Evolutionary conservation across 805 yeast genomes (phyloP).

Genomic region (Saturnispora zaruensis): DNA sequence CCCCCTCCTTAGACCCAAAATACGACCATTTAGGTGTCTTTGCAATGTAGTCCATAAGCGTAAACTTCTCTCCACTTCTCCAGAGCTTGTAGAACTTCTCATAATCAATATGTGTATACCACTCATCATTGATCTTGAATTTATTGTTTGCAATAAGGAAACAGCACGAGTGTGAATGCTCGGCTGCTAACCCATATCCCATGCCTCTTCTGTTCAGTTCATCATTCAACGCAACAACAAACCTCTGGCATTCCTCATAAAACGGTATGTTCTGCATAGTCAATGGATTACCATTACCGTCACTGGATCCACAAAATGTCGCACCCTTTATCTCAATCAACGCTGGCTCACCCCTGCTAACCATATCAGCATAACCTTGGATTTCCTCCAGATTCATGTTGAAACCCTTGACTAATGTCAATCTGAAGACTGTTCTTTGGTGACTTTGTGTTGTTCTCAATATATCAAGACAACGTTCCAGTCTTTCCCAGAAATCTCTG

Average conservation of each 20-base stretch:
- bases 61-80: conserved; percentile 53
- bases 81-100: conserved; percentile 63
- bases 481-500: conserved; percentile 88
- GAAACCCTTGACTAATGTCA: conserved; percentile 88
- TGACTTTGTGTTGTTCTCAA: conserved; percentile 61
- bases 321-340: conserved; percentile 93
- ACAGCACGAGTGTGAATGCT: conserved; percentile 93
- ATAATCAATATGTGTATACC: conserved; percentile 90
- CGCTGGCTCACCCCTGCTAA: conserved; percentile 72
- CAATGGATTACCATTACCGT: conserved; percentile 75
- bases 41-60: conserved; percentile 69
- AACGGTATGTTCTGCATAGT: conserved; percentile 96
- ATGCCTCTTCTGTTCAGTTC: conserved; percentile 61
- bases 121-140: conserved; percentile 59
- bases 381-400: conserved; percentile 72
- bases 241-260: conserved; percentile 77
- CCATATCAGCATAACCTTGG: conserved; percentile 78
- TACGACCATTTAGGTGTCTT: conserved; percentile 88
- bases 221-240: conserved; percentile 54
- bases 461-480: conserved; percentile 72
- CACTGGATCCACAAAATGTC: conserved; percentile 86
- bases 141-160: conserved; percentile 70
- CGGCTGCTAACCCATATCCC: conserved; percentile 80
- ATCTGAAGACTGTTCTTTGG: conserved; percentile 85
- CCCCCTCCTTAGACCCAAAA: conserved; percentile 79